A percentile compares a stretch with the other conserved stretches of the same genome.
These are phyloP conservation scores for Pulveroboletus sp. DNA, from an alignment of 1,284 basidiomycete species.

Conservation along the genomic window DNA sequence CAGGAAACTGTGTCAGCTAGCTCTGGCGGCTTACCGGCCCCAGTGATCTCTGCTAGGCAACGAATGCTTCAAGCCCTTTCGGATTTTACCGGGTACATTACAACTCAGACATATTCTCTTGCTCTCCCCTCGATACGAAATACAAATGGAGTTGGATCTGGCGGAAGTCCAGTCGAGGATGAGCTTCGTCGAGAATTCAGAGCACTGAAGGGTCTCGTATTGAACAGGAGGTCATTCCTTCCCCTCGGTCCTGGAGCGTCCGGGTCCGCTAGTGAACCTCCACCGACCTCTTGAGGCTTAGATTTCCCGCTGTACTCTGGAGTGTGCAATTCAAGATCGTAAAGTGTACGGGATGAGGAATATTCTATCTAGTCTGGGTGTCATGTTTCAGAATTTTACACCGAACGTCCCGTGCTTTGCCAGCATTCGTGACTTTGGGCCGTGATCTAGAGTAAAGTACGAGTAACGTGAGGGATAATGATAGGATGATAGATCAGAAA, in stretches of 20 bases:
- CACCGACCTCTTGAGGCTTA: conserved; percentile 1
- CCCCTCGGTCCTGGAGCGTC: conserved; percentile 6
- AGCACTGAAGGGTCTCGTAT: conserved; percentile 52
- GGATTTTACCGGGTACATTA: conserved; percentile 52
- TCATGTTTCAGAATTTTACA: not conserved
- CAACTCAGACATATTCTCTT: conserved; percentile 44
- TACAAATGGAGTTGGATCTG: not conserved
- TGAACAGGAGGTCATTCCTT: conserved; percentile 41
- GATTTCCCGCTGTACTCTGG: not conserved
- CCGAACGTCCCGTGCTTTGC: not conserved
- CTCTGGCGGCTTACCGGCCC: conserved; percentile 24
- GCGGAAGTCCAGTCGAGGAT: conserved; percentile 32
- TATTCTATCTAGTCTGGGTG: not conserved
- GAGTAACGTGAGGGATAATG: not conserved
- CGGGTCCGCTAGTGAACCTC: conserved; percentile 7
- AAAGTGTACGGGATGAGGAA: not conserved
- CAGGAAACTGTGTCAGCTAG: conserved; percentile 33
- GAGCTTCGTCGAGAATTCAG: conserved; percentile 50
- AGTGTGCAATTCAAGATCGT: not conserved
- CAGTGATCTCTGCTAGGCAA: conserved; percentile 35
- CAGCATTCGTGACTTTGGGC: not conserved
- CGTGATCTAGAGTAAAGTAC: not conserved
- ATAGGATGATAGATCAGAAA: not conserved
- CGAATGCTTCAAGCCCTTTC: conserved; percentile 45
- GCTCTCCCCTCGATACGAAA: conserved; percentile 17